Base-by-base conservation (phyloP, 441 rosid species). In the Syzygium syzygioides region DNA sequence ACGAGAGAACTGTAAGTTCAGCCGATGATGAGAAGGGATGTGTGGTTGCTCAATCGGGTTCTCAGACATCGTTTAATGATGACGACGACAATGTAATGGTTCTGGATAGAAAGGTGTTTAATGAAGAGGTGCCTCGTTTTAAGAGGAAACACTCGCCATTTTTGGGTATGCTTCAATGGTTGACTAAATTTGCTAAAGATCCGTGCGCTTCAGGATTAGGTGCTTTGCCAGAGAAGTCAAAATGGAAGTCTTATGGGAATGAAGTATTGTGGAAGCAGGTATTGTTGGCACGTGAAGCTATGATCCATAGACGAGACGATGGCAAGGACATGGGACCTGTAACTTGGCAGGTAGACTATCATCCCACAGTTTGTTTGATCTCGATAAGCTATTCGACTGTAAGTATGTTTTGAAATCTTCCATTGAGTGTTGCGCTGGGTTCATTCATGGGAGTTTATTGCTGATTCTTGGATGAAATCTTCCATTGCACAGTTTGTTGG, bases 221-320 rank as follows among this genome's bases (percentile, higher is more conserved):
- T 85, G 66, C 91, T 68, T 87, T 96, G 90, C 98, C 98, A 1
- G 96, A 95, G 56, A 91, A 90, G 83, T 91, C 97, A n/a, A 94
- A 94, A 85, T 98, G 98, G 99, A 95, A 88, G 26, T 90, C 90
- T 84, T 93, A 90, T 89, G 96, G 94, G 86, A 93, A 87, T 87
- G 96, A 93, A 48, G 93, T 93, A 90, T 87, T 92, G 14, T 96
- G 99, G 99, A 97, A 93, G 93, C 96, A 93, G 91, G 93, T 93
- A 87, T 93, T 98, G 89, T 88, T 92, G 91, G 93, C 91, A 91
- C 94, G 98, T 14, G 96, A 96, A 55, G 91, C 92, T 30, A 86
- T 89, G 45, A 90, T 94, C 87, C 59, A 83, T 56, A 93, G 91
- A 93, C 89, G 92, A 48, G 88, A 86, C 32, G 86, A 79, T 89